Percentiles rank a stretch among this genome's conserved stretches.
Evolutionary conservation across 78 protist species (phyloP).

Genomic region (slime mould (Dictyostelium discoideum)): DNA sequence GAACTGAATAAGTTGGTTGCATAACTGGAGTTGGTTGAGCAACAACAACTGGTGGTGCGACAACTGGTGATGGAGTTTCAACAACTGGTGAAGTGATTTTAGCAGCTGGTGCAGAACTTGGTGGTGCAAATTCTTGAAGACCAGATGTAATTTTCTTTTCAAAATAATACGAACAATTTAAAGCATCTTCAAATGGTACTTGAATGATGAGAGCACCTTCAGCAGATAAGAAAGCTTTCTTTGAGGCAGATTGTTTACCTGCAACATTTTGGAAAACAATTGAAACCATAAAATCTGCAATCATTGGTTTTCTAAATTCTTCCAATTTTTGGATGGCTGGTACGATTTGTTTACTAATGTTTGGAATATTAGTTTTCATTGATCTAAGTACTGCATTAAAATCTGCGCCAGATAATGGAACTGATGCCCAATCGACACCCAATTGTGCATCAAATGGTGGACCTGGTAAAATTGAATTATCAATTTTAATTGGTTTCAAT

Average conservation of each 20-base stretch:
- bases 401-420: constrained; percentile 12
- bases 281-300: constrained; percentile 44
- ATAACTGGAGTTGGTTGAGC: not conserved
- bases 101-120: constrained; percentile 1
- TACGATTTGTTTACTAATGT: constrained; percentile 39
- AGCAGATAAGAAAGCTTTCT: constrained; percentile 12
- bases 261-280: constrained; percentile 57
- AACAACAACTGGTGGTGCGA: not conserved
- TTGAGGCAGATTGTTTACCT: constrained; percentile 45
- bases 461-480: constrained; percentile 25
- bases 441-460: constrained; percentile 61
- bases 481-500: constrained; percentile 26
- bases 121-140: constrained; percentile 58
- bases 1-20: not conserved
- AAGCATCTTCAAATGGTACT: constrained; percentile 55
- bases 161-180: constrained; percentile 68
- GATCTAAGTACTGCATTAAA: constrained; percentile 1
- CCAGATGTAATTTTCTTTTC: constrained; percentile 73
- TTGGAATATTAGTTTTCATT: constrained; percentile 47
- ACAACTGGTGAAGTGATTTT: not conserved
- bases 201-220: constrained; percentile 46
- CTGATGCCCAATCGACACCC: constrained; percentile 36
- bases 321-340: constrained; percentile 56
- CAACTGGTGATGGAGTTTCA: not conserved
- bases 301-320: constrained; percentile 65